Evolutionary conservation across 345 rosid species (phyloP), one percentile per base, ranked within the genome.

Genomic region (Aquilaria yunnanensis): DNA sequence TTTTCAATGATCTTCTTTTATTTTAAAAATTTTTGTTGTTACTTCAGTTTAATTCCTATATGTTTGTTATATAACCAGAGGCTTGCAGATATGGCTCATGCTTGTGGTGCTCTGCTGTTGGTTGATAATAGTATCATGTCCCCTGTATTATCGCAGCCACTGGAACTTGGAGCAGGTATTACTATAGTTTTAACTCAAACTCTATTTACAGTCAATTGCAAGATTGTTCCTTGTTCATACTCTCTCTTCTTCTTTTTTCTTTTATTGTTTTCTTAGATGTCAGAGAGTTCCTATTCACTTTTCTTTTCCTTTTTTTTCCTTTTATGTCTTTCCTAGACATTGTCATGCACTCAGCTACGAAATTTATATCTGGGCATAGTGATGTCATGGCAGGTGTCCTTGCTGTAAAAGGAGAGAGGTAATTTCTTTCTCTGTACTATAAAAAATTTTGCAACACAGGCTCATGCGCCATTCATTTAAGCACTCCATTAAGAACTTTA

Each of bases 331-430:
- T 78, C 68, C 68, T 82, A 87, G 99, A 94, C 69, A 94, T 90
- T 45, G 97, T 90, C 59, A 90, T 94, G 99, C 96, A 90, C 63
- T 94, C 99, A 0, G 97, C 96, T 65, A 94, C 99, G 47, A 90
- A 94, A 67, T 94, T 94, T 69, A 82, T 88, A 67, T 79, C 96
- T 32, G 97, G 99, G 67, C 99, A 90, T 68, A 86, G 97, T 72
- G 96, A 94, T 75, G 72, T 94, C 59, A 94, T 90, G 97, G 97
- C 93, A 13, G 97, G 97, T 47, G 99, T 88, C 57, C 93, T 94
- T 74, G 85, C 94, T n/a, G 95, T 90, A 43, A 94, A 79, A 78
- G 96, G 89, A 57, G 88, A 90, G 82, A 94, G 95, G 97, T 90
- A 61, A 43, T 45, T 13, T 10, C 63, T 59, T 54, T 43, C 63